Evolutionary conservation across 345 rosid genomes (phyloP).

Genomic region (Trapa incisa): DNA sequence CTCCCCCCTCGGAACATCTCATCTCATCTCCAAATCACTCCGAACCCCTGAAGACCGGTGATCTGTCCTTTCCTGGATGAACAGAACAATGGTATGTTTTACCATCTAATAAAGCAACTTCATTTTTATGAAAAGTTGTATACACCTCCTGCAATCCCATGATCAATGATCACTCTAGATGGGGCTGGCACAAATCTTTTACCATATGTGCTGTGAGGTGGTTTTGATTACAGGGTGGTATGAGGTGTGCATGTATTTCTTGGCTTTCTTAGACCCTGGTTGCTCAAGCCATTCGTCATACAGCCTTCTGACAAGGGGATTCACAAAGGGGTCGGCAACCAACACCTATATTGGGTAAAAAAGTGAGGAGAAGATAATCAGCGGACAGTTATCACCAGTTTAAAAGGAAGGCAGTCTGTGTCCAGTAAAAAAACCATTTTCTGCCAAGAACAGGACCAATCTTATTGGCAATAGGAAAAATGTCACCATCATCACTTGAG

Average conservation of each 20-base stretch:
- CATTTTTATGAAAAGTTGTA: no score
- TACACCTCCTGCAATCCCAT: no score
- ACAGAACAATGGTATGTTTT: no score
- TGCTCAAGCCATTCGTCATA: conserved; percentile 79
- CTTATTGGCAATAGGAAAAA: background rate
- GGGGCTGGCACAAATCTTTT: background rate
- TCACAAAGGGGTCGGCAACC: conserved; percentile 58
- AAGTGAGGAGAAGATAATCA: background rate
- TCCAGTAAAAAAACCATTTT: background rate
- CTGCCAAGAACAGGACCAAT: background rate
- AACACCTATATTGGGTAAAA: conserved; percentile 23
- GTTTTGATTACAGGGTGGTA: conserved; percentile 83
- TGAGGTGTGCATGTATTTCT: conserved; percentile 56
- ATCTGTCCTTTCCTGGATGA: no score
- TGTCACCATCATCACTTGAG: background rate
- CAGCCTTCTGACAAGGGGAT: conserved; percentile 49
- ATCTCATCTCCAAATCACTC: no score
- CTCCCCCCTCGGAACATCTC: no score
- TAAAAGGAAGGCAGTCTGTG: background rate
- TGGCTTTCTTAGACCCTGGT: conserved; percentile 76
- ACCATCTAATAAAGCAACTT: no score
- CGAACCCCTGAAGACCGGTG: no score
- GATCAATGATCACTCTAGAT: no score
- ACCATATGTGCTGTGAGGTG: conserved; percentile 73
- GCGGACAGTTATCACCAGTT: background rate